phyloP scores from a whole-genome alignment of 345 rosid genomes.

The Raphanus sativus region DNA sequence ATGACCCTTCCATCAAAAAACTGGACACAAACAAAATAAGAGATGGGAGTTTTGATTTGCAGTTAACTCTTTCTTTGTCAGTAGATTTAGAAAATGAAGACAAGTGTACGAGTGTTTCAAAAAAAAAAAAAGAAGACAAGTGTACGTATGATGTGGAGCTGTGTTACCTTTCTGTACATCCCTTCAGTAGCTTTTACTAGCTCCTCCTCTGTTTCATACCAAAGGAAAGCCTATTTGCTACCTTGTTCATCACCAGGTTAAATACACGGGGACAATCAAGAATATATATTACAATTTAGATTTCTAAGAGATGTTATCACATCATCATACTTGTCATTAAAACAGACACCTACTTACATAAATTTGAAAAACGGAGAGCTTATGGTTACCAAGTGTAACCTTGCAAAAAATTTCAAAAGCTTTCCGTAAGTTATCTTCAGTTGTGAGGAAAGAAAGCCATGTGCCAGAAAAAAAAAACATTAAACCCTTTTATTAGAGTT shows the following conservation, averaged over 20 bases:
- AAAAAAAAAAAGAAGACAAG: not conserved
- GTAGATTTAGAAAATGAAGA: not conserved
- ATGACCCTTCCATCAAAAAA: constrained; percentile 85
- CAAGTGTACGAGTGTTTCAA: not conserved
- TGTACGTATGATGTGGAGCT: not conserved
- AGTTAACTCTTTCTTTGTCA: not conserved
- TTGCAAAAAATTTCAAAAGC: constrained; percentile 68
- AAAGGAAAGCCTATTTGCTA: constrained; percentile 76
- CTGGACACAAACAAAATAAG: constrained; percentile 29
- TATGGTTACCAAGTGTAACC: constrained; percentile 54
- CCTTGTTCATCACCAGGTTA: constrained; percentile 72
- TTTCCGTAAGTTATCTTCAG: constrained; percentile 65
- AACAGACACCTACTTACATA: not conserved
- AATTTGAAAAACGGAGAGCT: not conserved
- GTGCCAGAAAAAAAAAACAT: constrained; percentile 13
- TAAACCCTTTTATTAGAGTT: not conserved
- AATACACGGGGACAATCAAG: constrained; percentile 37
- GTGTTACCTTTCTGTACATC: constrained; percentile 81
- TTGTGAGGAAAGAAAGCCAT: constrained; percentile 80
- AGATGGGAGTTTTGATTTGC: not conserved
- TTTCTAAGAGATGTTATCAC: not conserved
- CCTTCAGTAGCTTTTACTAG: constrained; percentile 68
- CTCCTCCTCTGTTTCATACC: constrained; percentile 70
- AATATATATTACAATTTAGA: not conserved
- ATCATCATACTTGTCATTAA: not conserved